A percentile compares a stretch with the other conserved stretches of the same genome.
Conservation (phyloP, 2,329 filamentous ascomycete genomes). For the Intubia oerlemansii region DNA sequence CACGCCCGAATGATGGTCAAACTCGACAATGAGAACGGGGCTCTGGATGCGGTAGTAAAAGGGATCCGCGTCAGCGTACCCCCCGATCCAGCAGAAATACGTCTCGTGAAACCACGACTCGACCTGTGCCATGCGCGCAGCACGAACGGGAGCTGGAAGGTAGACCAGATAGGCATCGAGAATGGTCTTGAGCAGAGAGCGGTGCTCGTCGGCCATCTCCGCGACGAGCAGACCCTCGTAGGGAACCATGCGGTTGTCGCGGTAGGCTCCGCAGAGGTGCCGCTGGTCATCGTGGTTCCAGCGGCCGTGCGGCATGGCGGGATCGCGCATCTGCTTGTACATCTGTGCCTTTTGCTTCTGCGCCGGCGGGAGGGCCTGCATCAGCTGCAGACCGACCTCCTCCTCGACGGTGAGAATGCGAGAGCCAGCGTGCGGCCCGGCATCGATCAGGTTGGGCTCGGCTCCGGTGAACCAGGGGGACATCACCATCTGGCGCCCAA, state of each 20-base stretch:
- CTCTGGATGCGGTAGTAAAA: conserved; percentile 66
- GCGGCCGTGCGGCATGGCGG: conserved; percentile 41
- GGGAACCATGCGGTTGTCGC: conserved; percentile 57
- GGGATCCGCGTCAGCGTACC: conserved; percentile 40
- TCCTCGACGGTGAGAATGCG: conserved; percentile 46
- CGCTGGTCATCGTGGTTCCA: conserved; percentile 71
- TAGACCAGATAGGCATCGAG: conserved; percentile 46
- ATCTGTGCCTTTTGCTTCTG: conserved; percentile 29
- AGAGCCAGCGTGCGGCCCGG: conserved; percentile 38
- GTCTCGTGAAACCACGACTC: conserved; percentile 42
- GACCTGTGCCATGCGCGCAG: conserved; percentile 31
- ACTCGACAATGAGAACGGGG: conserved; percentile 53
- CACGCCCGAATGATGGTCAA: conserved; percentile 59
- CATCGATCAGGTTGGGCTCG: conserved; percentile 56
- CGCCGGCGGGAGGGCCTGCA: conserved; percentile 35
- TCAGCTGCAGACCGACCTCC: conserved; percentile 43
- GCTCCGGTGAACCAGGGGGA: conserved; percentile 63
- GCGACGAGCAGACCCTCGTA: conserved; percentile 44
- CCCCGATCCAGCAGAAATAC: conserved; percentile 64
- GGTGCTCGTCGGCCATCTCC: conserved; percentile 24
- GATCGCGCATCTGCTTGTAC: conserved; percentile 39
- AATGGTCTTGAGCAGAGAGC: conserved; percentile 33
- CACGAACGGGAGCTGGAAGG: conserved; percentile 33
- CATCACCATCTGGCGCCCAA: conserved; percentile 41
- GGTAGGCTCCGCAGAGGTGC: conserved; percentile 56